A percentile compares a stretch with the other conserved stretches of the same genome.
Conservation (phyloP, 2,329 filamentous ascomycete genomes). For the Trichoderma pleuroti region DNA sequence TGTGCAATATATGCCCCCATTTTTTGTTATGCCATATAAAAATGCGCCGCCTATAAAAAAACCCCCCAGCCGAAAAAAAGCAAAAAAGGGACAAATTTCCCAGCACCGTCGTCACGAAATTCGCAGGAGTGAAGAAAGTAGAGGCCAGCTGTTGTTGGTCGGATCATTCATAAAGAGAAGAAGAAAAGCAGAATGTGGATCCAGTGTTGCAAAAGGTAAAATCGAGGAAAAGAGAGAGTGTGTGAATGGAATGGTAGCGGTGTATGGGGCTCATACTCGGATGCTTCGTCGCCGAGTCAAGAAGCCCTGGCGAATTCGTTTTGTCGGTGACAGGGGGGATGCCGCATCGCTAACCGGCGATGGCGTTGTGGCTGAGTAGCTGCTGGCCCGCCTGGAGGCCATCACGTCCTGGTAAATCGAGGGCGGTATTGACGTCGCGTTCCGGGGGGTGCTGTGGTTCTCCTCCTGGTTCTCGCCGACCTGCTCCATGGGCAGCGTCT, state of each 20-base stretch:
- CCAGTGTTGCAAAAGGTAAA: not conserved
- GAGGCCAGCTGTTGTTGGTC: conserved; percentile 14
- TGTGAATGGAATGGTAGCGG: not conserved
- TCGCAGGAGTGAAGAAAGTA: not conserved
- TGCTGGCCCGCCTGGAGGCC: conserved; percentile 42
- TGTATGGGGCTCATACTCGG: conserved; percentile 28
- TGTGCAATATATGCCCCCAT: conserved; percentile 7
- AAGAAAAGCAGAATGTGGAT: conserved; percentile 10
- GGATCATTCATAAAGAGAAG: conserved; percentile 1
- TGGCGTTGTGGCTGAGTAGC: conserved; percentile 19
- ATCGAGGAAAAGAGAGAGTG: not conserved
- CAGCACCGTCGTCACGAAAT: conserved; percentile 12
- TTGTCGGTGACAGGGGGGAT: conserved; percentile 29
- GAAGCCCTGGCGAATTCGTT: conserved; percentile 35
- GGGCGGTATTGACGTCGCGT: conserved; percentile 25
- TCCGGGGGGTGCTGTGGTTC: conserved; percentile 27
- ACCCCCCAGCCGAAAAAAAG: conserved; percentile 4
- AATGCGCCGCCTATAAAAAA: conserved; percentile 13
- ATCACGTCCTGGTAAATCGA: conserved; percentile 49
- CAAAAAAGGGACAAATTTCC: not conserved
- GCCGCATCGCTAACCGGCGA: conserved; percentile 25
- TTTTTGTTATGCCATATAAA: conserved; percentile 13
- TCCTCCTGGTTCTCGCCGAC: conserved; percentile 33
- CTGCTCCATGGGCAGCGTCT: conserved; percentile 32
- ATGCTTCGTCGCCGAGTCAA: conserved; percentile 41